Percentiles rank a stretch among this genome's conserved stretches.
These are phyloP conservation scores for Conticribra guillardii DNA, from an alignment of 108 stramenopile genomes.

Conservation along the genomic window DNA sequence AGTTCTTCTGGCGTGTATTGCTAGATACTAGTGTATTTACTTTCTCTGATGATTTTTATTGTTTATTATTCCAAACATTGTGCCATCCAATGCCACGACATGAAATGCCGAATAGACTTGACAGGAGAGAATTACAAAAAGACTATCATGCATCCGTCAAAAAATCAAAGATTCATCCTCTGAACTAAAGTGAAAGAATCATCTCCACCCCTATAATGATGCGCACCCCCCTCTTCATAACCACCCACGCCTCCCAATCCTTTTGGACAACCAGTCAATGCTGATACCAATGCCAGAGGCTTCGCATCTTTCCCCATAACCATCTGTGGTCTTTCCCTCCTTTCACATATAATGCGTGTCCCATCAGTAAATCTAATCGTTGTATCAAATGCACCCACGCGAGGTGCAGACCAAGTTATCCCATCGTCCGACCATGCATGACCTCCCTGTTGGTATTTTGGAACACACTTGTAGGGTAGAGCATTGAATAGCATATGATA, in stretches of 20 bases:
- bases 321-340: conserved; percentile 45
- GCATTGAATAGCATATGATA: conserved; percentile 49
- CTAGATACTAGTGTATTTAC: no score
- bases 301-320: conserved; percentile 24
- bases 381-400: conserved; percentile 43
- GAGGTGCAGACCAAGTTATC: conserved; percentile 29
- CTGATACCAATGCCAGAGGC: conserved; percentile 33
- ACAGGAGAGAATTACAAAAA: no score
- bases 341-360: conserved; percentile 34
- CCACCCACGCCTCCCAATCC: conserved; percentile 13
- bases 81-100: no score
- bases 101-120: no score
- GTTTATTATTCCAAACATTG: no score
- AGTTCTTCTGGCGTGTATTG: no score
- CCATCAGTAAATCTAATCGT: conserved; percentile 33
- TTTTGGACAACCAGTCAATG: conserved; percentile 36
- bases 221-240: not conserved
- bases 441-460: conserved; percentile 44
- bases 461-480: conserved; percentile 38
- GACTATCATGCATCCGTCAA: no score
- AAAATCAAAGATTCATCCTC: not conserved
- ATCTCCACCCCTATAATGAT: conserved; percentile 33
- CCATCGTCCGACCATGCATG: conserved; percentile 49
- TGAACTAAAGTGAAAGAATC: conserved; percentile 40
- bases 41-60: no score